These are phyloP conservation scores for Escovopsis sp. DNA, from an alignment of 2,329 filamentous ascomycete genomes.

Conservation along the genomic window DNA sequence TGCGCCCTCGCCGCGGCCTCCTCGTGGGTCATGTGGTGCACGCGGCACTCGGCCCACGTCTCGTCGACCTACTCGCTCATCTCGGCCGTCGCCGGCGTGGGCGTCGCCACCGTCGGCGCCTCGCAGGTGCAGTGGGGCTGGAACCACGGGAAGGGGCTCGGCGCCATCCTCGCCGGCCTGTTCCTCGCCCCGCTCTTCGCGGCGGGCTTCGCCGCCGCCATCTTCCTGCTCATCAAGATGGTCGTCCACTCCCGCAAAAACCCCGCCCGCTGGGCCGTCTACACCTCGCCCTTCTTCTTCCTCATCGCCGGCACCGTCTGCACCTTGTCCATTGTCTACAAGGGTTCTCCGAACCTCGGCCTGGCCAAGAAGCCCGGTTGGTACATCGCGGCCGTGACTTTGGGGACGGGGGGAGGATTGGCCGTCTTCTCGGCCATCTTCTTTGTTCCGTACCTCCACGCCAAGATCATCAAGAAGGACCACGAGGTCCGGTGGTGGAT, in stretches of 20 bases:
- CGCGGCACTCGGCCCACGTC: conserved; percentile 54
- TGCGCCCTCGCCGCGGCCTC: conserved; percentile 48
- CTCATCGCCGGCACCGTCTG: conserved; percentile 60
- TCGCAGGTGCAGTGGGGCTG: conserved; percentile 52
- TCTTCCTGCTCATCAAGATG: conserved; percentile 53
- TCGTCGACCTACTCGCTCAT: conserved; percentile 57
- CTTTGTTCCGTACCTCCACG: conserved; percentile 58
- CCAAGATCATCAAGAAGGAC: conserved; percentile 55
- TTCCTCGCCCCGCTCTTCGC: conserved; percentile 57
- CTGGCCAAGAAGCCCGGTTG: conserved; percentile 51
- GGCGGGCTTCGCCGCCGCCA: conserved; percentile 46
- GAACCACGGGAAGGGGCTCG: conserved; percentile 53
- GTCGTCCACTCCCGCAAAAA: conserved; percentile 58
- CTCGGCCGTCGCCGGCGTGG: conserved; percentile 51
- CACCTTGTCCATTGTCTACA: conserved; percentile 67
- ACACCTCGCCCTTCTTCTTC: conserved; percentile 62
- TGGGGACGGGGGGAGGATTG: conserved; percentile 49
- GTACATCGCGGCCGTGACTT: conserved; percentile 52
- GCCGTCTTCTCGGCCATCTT: conserved; percentile 47
- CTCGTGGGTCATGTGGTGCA: conserved; percentile 68
- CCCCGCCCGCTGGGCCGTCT: conserved; percentile 59
- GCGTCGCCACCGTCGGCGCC: conserved; percentile 49
- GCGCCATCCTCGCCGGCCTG: conserved; percentile 57
- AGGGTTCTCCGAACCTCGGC: conserved; percentile 56
- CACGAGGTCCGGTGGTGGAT: conserved; percentile 48